Conservation (phyloP, 106 monocot species). For the Posidonia australis region DNA sequence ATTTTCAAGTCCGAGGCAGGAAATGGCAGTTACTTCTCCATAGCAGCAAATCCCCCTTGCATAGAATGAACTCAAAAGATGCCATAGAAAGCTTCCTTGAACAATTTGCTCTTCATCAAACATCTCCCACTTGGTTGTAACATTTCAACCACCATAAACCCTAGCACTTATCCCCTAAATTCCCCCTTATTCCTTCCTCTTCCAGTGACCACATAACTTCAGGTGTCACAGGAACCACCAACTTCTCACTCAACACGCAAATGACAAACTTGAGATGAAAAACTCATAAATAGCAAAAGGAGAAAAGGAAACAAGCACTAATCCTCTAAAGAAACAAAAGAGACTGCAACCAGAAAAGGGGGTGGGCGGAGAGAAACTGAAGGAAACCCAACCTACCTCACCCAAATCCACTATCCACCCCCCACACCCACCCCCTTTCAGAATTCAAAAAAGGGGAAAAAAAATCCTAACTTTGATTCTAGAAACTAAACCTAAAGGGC, state of each 20-base stretch:
- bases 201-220: neutral
- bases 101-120: too few species aligned
- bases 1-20: too few species aligned
- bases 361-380: neutral
- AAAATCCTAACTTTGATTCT: too few species aligned
- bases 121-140: neutral
- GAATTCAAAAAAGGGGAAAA: neutral
- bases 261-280: neutral
- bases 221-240: neutral
- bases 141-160: neutral
- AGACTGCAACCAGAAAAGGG: neutral
- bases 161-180: neutral
- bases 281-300: neutral
- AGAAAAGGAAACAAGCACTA: neutral
- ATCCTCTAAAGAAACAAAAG: neutral
- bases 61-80: too few species aligned
- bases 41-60: too few species aligned
- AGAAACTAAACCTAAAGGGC: neutral
- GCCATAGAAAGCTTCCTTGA: too few species aligned
- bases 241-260: neutral
- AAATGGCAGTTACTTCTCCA: too few species aligned
- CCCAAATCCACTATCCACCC: conserved; percentile 2
- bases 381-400: conserved; percentile 3
- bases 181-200: neutral
- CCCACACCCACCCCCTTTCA: neutral